Evolutionary conservation across 129 eudicot species (phyloP), one percentile per base, ranked within the genome.

Genomic region (Erigeron canadensis): DNA sequence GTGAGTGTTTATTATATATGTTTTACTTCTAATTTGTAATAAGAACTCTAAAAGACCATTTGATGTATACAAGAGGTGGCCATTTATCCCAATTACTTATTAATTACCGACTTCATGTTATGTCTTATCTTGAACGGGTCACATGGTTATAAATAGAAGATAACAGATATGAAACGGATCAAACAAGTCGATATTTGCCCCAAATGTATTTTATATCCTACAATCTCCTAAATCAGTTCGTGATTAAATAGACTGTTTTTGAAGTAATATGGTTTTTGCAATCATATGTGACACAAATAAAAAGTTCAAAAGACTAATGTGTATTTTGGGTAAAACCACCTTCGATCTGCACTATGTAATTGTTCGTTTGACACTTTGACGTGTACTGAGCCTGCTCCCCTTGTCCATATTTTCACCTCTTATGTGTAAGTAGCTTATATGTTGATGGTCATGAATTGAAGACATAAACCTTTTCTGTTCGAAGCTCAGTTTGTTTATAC

Each of bases 1-100:
- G 97, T 88, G 63, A 83, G 83, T 63, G 23, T 66, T 51, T 50
- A 10, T 19, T 71, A 39, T 6, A 41, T 17, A 66, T 6, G 67
- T 65, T 56, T 59, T 62, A 45, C 44, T 75, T 8, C 64, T 65
- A 6, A 72, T 63, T 40, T 63, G 15, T 19, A 46, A 51, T 1
- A 1, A 11, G 50, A 67, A 11, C 65, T 75, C 45, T 51, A 12
- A 74, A 38, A 64, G 73, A 39, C 18, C 61, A 44, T 39, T 58
- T 42, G 22, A 70, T 45, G 45, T 75, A 37, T 28, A 13, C 16
- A 13, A 50, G 56, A n/a, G 54, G 56, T 50, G 56, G 9, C 16
- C 8, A 50, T 48, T 48, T 48, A 17, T 15, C 55, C 19, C 8
- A 48, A 6, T 12, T 50, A n/a, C 16, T 50, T 47, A 47, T 47